A percentile compares a stretch with the other conserved stretches of the same genome.
These are phyloP conservation scores for Lipomyces orientalis DNA, from an alignment of 805 yeast genomes.

Conservation along the genomic window DNA sequence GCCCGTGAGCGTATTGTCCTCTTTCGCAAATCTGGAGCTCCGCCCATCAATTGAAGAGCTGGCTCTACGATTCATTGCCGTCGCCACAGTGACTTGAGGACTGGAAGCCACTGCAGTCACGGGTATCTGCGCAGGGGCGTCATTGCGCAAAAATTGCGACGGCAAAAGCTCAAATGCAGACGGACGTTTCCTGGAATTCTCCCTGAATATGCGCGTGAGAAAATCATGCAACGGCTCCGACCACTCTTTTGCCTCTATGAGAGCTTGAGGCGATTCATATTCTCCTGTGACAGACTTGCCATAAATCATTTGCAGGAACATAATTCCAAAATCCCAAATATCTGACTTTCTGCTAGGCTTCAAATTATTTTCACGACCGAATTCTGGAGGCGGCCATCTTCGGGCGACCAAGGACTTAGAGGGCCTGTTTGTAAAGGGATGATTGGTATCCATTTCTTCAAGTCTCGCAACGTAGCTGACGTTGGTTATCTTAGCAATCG, in stretches of 20 bases:
- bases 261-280: slow-evolving; percentile 67
- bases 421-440: slow-evolving; percentile 40
- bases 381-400: slow-evolving; percentile 84
- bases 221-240: slow-evolving; percentile 71
- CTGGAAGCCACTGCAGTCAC: slow-evolving; percentile 13
- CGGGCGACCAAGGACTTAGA: slow-evolving; percentile 22
- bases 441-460: slow-evolving; percentile 44
- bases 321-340: slow-evolving; percentile 89
- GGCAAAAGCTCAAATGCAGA: slow-evolving; percentile 86
- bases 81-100: slow-evolving; percentile 13
- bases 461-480: slow-evolving; percentile 38
- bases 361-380: slow-evolving; percentile 45
- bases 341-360: slow-evolving; percentile 81
- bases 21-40: slow-evolving; percentile 18
- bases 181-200: slow-evolving; percentile 71
- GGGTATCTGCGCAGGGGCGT: slow-evolving; percentile 22
- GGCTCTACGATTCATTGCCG: slow-evolving; percentile 9
- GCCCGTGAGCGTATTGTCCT: neutral
- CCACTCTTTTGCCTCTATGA: slow-evolving; percentile 54
- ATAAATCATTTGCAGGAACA: slow-evolving; percentile 67
- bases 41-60: slow-evolving; percentile 33
- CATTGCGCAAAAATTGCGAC: slow-evolving; percentile 75
- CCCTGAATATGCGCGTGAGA: slow-evolving; percentile 66
- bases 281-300: slow-evolving; percentile 63
- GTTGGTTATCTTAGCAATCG: slow-evolving; percentile 59